Evolutionary conservation across 2,329 filamentous ascomycete genomes (phyloP).

Genomic region (Colletotrichum tropicicola): DNA sequence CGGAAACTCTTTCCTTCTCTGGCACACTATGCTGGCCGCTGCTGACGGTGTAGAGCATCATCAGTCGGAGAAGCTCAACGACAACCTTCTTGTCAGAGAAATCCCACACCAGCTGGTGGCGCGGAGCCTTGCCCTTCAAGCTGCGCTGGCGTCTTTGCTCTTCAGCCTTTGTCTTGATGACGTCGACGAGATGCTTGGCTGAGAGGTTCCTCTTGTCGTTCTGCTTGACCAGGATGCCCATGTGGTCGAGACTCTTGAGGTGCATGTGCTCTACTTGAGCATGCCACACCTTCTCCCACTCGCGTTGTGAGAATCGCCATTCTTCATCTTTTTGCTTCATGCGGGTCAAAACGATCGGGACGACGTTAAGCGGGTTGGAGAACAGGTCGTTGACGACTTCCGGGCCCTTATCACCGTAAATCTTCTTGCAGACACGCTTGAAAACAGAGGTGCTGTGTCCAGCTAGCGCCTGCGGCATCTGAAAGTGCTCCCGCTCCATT

Average conservation of each 20-base stretch:
- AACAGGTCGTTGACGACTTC: constrained; percentile 91
- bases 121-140: constrained; percentile 67
- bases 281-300: constrained; percentile 99
- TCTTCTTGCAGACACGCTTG: constrained; percentile 96
- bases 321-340: constrained; percentile 97
- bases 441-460: constrained; percentile 97
- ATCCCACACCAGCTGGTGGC: constrained; percentile 78
- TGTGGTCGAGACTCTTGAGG: constrained; percentile 95
- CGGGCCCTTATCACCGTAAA: constrained; percentile 89
- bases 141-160: constrained; percentile 81
- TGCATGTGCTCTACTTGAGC: constrained; percentile 95
- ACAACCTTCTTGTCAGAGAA: constrained; percentile 78
- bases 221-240: constrained; percentile 89
- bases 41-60: constrained; percentile 71
- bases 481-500: constrained; percentile 76
- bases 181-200: constrained; percentile 87
- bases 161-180: constrained; percentile 92
- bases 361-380: constrained; percentile 81
- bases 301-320: constrained; percentile 94
- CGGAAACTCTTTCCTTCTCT: constrained; percentile 77
- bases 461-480: constrained; percentile 83
- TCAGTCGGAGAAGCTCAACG: constrained; percentile 67
- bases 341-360: constrained; percentile 87
- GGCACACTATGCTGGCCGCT: constrained; percentile 76
- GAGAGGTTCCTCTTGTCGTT: constrained; percentile 92